phyloP scores from a whole-genome alignment of 1,139 yeast species.

The Suhomyces kunorum region DNA sequence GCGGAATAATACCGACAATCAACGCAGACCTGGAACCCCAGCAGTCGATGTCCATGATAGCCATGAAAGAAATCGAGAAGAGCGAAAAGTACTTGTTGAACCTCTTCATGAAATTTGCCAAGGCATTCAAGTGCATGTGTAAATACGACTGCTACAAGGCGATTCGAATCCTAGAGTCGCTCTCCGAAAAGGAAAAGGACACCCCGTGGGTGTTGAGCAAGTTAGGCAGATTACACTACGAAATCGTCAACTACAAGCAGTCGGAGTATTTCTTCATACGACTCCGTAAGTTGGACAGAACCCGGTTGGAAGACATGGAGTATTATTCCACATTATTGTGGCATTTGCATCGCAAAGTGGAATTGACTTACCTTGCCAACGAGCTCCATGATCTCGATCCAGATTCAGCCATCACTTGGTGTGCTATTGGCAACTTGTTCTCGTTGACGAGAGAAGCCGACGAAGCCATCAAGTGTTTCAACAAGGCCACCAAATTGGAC shows the following conservation, averaged over 20 bases:
- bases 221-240: constrained; percentile 81
- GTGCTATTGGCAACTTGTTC: constrained; percentile 84
- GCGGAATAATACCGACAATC: constrained; percentile 15
- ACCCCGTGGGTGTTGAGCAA: constrained; percentile 88
- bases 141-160: constrained; percentile 82
- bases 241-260: constrained; percentile 81
- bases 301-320: constrained; percentile 89
- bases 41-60: constrained; percentile 14
- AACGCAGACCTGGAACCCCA: constrained; percentile 5
- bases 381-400: constrained; percentile 72
- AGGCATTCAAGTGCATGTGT: constrained; percentile 63
- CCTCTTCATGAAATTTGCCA: constrained; percentile 63
- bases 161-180: constrained; percentile 61
- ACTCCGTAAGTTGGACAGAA: constrained; percentile 69
- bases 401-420: constrained; percentile 83
- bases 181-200: constrained; percentile 63
- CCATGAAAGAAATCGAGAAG: constrained; percentile 37
- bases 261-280: constrained; percentile 64
- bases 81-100: constrained; percentile 50
- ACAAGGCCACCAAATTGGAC: constrained; percentile 71
- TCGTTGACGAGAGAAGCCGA: constrained; percentile 84
- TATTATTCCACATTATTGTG: constrained; percentile 85
- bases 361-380: constrained; percentile 76
- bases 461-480: constrained; percentile 86
- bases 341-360: constrained; percentile 88